Evolutionary conservation across 768 basidiomycete genomes (phyloP).

Genomic region (Suillus decipiens): DNA sequence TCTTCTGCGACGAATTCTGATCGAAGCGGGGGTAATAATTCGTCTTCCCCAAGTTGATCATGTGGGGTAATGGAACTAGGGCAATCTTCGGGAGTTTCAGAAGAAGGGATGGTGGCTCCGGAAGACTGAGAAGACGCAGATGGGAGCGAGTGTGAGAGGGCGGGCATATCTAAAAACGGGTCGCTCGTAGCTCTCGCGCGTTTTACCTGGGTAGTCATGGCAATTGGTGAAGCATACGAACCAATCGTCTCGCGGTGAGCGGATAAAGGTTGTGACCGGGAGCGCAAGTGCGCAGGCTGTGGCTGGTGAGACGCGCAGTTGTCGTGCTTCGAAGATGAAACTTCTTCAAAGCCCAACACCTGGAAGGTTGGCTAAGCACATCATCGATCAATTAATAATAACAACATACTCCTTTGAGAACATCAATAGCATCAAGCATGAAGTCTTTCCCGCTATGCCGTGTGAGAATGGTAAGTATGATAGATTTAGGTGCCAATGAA

Average conservation of each 20-base stretch:
- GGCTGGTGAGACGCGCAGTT: slow-evolving; percentile 39
- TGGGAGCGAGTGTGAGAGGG: slow-evolving; percentile 54
- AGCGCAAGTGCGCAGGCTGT: slow-evolving; percentile 50
- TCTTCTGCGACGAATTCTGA: slow-evolving; percentile 35
- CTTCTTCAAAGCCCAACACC: slow-evolving; percentile 78
- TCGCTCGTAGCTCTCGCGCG: slow-evolving; percentile 76
- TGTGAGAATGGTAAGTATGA: slow-evolving; percentile 23
- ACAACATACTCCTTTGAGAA: slow-evolving; percentile 84
- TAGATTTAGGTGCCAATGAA: slow-evolving; percentile 17
- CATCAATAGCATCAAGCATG: slow-evolving; percentile 87
- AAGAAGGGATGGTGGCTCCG: slow-evolving; percentile 31
- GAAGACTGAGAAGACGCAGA: slow-evolving; percentile 54
- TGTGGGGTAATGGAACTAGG: slow-evolving; percentile 39
- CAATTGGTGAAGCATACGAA: slow-evolving; percentile 41
- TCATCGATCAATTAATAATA: slow-evolving; percentile 13
- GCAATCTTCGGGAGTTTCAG: slow-evolving; percentile 43
- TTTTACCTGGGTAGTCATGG: slow-evolving; percentile 52
- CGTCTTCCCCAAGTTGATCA: slow-evolving; percentile 35
- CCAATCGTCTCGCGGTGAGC: slow-evolving; percentile 25
- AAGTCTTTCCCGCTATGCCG: slow-evolving; percentile 82
- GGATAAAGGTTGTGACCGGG: slow-evolving; percentile 56
- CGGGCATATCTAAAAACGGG: slow-evolving; percentile 76
- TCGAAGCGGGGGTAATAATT: slow-evolving; percentile 34
- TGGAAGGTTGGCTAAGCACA: slow-evolving; percentile 22
- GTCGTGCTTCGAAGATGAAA: slow-evolving; percentile 35